phyloP scores from a whole-genome alignment of 257 asterid genomes.

The Sherardia arvensis region DNA sequence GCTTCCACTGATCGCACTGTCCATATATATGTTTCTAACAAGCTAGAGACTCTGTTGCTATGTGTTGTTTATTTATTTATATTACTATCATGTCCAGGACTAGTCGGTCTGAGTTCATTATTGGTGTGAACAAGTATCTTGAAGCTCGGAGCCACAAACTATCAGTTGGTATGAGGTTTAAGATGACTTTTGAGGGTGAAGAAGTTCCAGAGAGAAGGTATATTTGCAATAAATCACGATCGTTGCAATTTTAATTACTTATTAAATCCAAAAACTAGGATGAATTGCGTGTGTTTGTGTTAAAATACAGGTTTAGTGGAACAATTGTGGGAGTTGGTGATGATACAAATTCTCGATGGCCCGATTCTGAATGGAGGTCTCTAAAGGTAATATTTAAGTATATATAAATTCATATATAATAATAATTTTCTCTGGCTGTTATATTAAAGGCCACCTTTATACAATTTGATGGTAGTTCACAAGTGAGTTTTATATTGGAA shows the following conservation, averaged over 20 bases:
- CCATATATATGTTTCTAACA: background rate
- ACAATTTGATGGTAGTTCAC: background rate
- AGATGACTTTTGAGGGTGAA: slow-evolving; percentile 97
- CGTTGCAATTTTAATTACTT: background rate
- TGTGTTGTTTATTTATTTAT: background rate
- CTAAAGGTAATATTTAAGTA: slow-evolving; percentile 48
- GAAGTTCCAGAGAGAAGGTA: slow-evolving; percentile 99
- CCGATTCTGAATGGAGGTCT: slow-evolving; percentile 93
- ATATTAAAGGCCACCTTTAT: background rate
- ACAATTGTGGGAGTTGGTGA: slow-evolving; percentile 87
- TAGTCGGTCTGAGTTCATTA: slow-evolving; percentile 85
- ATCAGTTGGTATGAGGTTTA: slow-evolving; percentile 93
- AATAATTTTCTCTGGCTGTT: background rate
- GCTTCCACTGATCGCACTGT: background rate
- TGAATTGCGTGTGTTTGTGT: slow-evolving; percentile 12
- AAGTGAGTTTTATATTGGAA: slow-evolving; percentile 30
- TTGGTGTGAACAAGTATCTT: slow-evolving; percentile 78
- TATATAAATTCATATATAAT: background rate
- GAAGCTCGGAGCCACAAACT: slow-evolving; percentile 83
- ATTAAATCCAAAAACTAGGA: background rate
- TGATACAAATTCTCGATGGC: slow-evolving; percentile 60
- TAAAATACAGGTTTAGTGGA: slow-evolving; percentile 77
- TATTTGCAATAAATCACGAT: background rate
- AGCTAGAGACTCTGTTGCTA: background rate
- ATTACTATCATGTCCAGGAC: slow-evolving; percentile 46